A percentile compares a stretch with the other conserved stretches of the same genome.
Evolutionary conservation across 371 early-diverging fungal genomes (phyloP).

Genomic region (Haplosporangium sp.): DNA sequence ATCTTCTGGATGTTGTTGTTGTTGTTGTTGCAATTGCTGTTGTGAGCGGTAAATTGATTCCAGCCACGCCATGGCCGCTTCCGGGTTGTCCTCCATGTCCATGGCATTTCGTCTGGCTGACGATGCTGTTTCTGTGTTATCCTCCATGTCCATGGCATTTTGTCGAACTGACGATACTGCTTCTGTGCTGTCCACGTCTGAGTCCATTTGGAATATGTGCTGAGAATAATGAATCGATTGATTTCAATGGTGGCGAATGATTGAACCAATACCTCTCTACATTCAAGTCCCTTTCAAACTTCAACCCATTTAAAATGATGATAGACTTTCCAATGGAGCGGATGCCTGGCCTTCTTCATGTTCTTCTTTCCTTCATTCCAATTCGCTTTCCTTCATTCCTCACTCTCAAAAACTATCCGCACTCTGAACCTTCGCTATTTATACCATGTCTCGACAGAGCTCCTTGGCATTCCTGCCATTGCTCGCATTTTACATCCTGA

Average conservation of each 20-base stretch:
- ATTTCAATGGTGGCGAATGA: no score
- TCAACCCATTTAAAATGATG: not conserved
- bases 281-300: not conserved
- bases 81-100: no score
- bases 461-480: slow-evolving; percentile 19
- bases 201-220: no score
- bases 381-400: not conserved
- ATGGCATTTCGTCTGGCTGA: no score
- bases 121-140: no score
- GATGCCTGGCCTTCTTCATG: not conserved
- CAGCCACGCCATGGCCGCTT: not conserved
- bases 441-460: slow-evolving; percentile 19
- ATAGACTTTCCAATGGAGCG: no score
- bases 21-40: not conserved
- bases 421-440: not conserved
- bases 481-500: slow-evolving; percentile 22
- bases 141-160: no score
- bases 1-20: not conserved
- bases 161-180: no score
- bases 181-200: no score
- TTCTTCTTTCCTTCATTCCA: slow-evolving; percentile 4
- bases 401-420: not conserved
- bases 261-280: no score
- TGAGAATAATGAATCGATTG: no score
- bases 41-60: not conserved